These are phyloP conservation scores for Suhomyces kilbournensis DNA, from an alignment of 805 yeast genomes.

Conservation along the genomic window DNA sequence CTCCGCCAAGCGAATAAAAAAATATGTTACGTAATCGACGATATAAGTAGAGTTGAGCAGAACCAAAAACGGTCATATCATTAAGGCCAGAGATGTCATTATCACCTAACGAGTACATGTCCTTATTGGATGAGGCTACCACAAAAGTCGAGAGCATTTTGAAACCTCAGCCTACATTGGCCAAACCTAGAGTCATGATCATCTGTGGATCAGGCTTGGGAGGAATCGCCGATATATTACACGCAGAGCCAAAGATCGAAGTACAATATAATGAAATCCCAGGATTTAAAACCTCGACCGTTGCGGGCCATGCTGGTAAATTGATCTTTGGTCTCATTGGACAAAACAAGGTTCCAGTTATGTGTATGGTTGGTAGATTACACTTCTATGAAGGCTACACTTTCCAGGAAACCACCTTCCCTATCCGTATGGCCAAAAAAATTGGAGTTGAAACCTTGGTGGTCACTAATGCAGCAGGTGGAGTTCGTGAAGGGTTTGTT, in stretches of 20 bases:
- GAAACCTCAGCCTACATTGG: constrained; percentile 11
- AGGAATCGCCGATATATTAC: constrained; percentile 63
- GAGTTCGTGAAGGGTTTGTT: constrained; percentile 59
- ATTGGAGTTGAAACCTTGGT: constrained; percentile 62
- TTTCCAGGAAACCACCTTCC: constrained; percentile 80
- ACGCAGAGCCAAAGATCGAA: constrained; percentile 39
- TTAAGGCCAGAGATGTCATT: constrained; percentile 1
- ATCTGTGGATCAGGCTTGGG: constrained; percentile 96
- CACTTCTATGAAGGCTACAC: constrained; percentile 91
- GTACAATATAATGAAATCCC: constrained; percentile 72
- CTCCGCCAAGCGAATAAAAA: neutral
- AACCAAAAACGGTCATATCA: neutral
- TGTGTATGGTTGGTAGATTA: constrained; percentile 91
- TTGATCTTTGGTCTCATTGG: constrained; percentile 79
- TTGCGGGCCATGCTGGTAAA: constrained; percentile 85
- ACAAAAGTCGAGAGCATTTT: constrained; percentile 12
- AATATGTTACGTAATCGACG: neutral
- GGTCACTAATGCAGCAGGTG: constrained; percentile 98
- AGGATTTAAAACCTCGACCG: constrained; percentile 77
- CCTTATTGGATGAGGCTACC: constrained; percentile 20
- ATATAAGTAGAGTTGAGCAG: neutral
- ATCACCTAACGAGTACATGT: constrained; percentile 15
- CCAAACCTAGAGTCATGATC: constrained; percentile 63
- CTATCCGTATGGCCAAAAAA: constrained; percentile 68
- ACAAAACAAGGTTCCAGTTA: constrained; percentile 64